Evolutionary conservation across 1,284 basidiomycete species (phyloP).

Genomic region (Thelephora terrestris): DNA sequence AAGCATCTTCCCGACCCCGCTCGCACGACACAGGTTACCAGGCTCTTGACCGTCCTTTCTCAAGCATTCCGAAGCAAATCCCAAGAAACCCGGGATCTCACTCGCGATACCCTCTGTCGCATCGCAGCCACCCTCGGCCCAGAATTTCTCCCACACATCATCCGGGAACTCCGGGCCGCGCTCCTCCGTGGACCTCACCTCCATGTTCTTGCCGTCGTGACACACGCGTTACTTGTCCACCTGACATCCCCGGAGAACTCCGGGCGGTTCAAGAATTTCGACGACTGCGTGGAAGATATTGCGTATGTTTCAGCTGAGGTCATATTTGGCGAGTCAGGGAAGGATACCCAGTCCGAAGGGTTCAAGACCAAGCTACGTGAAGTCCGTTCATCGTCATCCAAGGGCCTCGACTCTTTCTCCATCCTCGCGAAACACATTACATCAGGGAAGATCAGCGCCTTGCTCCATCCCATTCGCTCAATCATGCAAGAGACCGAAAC

Average conservation of each 20-base stretch:
- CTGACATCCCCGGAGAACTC: slow-evolving; percentile 57
- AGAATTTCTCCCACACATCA: slow-evolving; percentile 59
- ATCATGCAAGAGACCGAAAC: slow-evolving; percentile 85
- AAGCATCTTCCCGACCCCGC: slow-evolving; percentile 66
- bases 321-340: slow-evolving; percentile 89
- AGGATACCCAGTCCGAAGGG: slow-evolving; percentile 82
- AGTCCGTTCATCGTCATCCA: slow-evolving; percentile 70
- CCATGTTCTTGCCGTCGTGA: slow-evolving; percentile 82
- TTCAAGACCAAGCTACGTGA: slow-evolving; percentile 95
- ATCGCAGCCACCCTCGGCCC: slow-evolving; percentile 74
- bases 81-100: slow-evolving; percentile 88
- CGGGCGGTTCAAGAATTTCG: slow-evolving; percentile 51
- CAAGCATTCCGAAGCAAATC: slow-evolving; percentile 89
- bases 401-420: slow-evolving; percentile 78
- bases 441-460: slow-evolving; percentile 62
- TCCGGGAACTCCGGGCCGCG: slow-evolving; percentile 78
- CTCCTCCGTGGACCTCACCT: slow-evolving; percentile 89
- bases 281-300: slow-evolving; percentile 70
- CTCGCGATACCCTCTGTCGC: slow-evolving; percentile 77
- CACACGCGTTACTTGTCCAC: slow-evolving; percentile 77
- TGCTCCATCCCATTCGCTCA: slow-evolving; percentile 76
- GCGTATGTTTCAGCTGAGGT: slow-evolving; percentile 85
- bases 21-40: slow-evolving; percentile 66
- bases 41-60: slow-evolving; percentile 76
- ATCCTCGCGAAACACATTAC: slow-evolving; percentile 73